Percentiles rank a stretch among this genome's conserved stretches.
phyloP scores from a whole-genome alignment of 1,284 basidiomycete genomes.

The Filobasidium uniguttulatum region DNA sequence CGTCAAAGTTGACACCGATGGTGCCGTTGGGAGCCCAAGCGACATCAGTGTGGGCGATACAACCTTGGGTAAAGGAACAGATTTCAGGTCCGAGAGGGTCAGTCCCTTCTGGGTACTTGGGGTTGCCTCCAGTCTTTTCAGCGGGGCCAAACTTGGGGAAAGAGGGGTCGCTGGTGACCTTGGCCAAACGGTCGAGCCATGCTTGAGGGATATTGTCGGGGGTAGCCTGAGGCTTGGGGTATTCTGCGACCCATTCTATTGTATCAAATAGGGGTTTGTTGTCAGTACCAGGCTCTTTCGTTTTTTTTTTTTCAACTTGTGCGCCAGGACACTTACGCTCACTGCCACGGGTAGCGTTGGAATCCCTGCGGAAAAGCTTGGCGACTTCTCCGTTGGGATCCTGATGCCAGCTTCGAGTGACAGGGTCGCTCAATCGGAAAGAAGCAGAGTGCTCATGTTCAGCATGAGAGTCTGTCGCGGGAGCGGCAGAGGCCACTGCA shows the following conservation, averaged over 20 bases:
- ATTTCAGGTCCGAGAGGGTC: constrained; percentile 23
- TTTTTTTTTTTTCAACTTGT: not conserved
- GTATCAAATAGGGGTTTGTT: not conserved
- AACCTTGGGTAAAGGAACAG: constrained; percentile 31
- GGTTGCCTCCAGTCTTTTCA: constrained; percentile 22
- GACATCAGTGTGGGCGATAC: constrained; percentile 24
- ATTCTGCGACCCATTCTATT: constrained; percentile 18
- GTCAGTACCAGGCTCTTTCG: not conserved
- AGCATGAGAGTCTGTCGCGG: not conserved
- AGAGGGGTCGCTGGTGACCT: constrained; percentile 1
- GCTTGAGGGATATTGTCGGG: constrained; percentile 25
- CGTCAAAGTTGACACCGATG: constrained; percentile 37
- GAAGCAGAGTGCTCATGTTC: not conserved
- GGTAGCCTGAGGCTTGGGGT: constrained; percentile 22
- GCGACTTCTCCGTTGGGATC: constrained; percentile 4
- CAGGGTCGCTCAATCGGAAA: not conserved
- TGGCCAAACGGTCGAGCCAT: constrained; percentile 27
- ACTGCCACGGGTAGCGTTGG: constrained; percentile 14
- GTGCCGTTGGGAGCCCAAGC: constrained; percentile 21
- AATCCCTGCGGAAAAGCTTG: constrained; percentile 17
- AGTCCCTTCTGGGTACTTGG: constrained; percentile 11
- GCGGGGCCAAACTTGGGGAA: constrained; percentile 19
- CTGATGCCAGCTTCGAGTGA: constrained; percentile 5
- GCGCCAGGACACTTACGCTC: not conserved
- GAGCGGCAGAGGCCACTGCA: not conserved